These are phyloP conservation scores for Neoboletus brunneissimus DNA, from an alignment of 768 basidiomycete genomes.

Conservation along the genomic window DNA sequence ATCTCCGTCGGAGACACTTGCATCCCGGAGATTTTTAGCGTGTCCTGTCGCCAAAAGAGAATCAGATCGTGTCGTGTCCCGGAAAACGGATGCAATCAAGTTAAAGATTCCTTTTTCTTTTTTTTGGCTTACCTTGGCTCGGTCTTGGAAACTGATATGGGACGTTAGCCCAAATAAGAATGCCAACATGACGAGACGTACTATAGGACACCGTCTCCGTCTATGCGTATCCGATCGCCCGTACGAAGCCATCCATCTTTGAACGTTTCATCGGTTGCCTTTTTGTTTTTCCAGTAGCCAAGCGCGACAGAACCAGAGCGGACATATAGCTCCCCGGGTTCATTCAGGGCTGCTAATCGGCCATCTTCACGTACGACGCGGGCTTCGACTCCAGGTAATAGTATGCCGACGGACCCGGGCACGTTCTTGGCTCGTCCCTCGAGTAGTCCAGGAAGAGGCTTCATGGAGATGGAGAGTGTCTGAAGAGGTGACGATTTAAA, in stretches of 20 bases:
- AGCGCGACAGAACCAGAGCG: slow-evolving; percentile 52
- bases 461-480: slow-evolving; percentile 53
- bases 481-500: slow-evolving; percentile 23
- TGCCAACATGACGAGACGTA: slow-evolving; percentile 32
- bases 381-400: slow-evolving; percentile 63
- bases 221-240: slow-evolving; percentile 66
- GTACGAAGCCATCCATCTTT: slow-evolving; percentile 69
- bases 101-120: too few species aligned
- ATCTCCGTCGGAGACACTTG: slow-evolving; percentile 84
- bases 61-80: too few species aligned
- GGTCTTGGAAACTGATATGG: slow-evolving; percentile 60
- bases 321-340: slow-evolving; percentile 67
- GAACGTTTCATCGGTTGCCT: slow-evolving; percentile 66
- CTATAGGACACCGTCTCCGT: slow-evolving; percentile 64
- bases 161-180: neutral
- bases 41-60: slow-evolving; percentile 50
- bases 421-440: slow-evolving; percentile 40
- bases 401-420: slow-evolving; percentile 51
- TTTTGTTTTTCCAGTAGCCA: slow-evolving; percentile 73
- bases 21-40: slow-evolving; percentile 72
- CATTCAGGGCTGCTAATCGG: slow-evolving; percentile 47
- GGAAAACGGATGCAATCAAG: too few species aligned
- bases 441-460: slow-evolving; percentile 45
- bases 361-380: slow-evolving; percentile 62
- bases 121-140: slow-evolving; percentile 58